Base-by-base conservation (phyloP, 2,329 filamentous ascomycete genomes). In the Pseudocercospora ulei region DNA sequence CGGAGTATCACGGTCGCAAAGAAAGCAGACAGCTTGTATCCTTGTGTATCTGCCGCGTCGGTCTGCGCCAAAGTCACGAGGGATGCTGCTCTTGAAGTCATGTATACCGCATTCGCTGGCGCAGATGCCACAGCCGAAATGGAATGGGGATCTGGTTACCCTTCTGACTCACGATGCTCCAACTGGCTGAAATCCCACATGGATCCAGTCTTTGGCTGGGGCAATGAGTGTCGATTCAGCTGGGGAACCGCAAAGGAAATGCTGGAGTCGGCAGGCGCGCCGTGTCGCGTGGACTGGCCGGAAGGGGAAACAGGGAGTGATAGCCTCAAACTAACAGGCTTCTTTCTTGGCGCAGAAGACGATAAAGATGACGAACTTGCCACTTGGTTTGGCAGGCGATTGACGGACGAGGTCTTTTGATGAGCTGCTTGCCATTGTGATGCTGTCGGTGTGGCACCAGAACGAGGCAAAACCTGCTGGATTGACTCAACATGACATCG, bases 61-160 rank as follows among this genome's bases (percentile, higher is more conserved):
- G 86, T 98, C 2, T 92, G 83, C 61, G 90, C 90, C 38, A 98
- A 98, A 63, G 90, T 98, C 18, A 96, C 90, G 7, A 72, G 90
- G 48, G 90, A 98, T 63, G 82, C 81, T 1, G 86, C 86, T 3
- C 70, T 96, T 14, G 87, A 95, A 56, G 75, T 81, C 2, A 70
- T 88, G 26, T 88, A 82, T 56, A 68, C 73, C 40, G 64, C 66
- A 3, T 69, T 76, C 43, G 47, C 52, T 7, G 55, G 55, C 39
- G 55, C 60, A 25, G 62, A 50, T 6, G 54, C 46, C 3, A 57
- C 54, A 11, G 48, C 55, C 18, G 37, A 51, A 45, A 46, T 58
- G 28, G 44, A 47, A 7, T 95, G 90, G 86, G 90, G 90, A 0
- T 93, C 84, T 1, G 90, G 90, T 0, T 98, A 98, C 59, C 90